These are phyloP conservation scores for Neurospora sp. DNA, from an alignment of 495 filamentous ascomycete genomes.

Conservation along the genomic window DNA sequence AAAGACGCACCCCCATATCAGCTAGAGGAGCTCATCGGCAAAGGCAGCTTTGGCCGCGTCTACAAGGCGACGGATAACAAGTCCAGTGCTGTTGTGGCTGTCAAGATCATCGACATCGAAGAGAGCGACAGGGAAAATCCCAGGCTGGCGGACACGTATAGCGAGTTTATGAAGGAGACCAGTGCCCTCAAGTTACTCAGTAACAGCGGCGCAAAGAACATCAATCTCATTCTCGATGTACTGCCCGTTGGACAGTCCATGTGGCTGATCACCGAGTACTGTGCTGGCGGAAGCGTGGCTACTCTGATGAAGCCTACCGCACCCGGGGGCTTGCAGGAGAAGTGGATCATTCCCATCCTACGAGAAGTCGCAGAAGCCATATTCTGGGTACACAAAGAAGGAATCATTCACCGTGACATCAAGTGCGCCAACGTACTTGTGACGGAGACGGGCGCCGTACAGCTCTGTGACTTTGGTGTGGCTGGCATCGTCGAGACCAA, in stretches of 20 bases:
- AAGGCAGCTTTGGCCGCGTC: constrained; percentile 90
- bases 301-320: constrained; percentile 62
- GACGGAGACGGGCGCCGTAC: constrained; percentile 73
- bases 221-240: constrained; percentile 83
- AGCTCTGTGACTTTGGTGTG: constrained; percentile 95
- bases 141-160: constrained; percentile 68
- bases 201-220: constrained; percentile 75
- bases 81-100: constrained; percentile 62
- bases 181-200: constrained; percentile 74
- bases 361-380: constrained; percentile 79
- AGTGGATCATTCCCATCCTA: constrained; percentile 81
- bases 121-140: constrained; percentile 65
- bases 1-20: constrained; percentile 50
- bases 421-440: constrained; percentile 93
- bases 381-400: constrained; percentile 78
- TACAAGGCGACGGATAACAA: constrained; percentile 64
- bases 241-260: constrained; percentile 77
- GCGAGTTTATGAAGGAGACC: constrained; percentile 82
- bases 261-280: constrained; percentile 96
- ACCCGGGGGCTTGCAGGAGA: constrained; percentile 71
- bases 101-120: constrained; percentile 96
- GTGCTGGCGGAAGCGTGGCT: constrained; percentile 87
- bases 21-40: constrained; percentile 85
- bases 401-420: constrained; percentile 92
- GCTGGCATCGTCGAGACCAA: constrained; percentile 78